phyloP scores from a whole-genome alignment of 495 filamentous ascomycete species.

The Lophiostoma macrostomum region DNA sequence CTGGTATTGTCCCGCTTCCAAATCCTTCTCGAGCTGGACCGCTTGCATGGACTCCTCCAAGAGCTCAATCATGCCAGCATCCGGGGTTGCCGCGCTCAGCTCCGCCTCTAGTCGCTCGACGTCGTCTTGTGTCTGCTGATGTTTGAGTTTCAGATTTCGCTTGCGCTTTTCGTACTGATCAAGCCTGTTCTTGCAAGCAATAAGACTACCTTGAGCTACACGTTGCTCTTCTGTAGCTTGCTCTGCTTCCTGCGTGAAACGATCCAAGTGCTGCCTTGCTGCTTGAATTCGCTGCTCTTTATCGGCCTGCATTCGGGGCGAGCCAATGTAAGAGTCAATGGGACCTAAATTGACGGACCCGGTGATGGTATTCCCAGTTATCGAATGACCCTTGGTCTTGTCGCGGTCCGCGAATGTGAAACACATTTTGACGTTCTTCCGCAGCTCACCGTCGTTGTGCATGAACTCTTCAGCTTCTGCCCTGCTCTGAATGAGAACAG shows the following conservation, averaged over 20 bases:
- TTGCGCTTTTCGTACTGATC: slow-evolving; percentile 45
- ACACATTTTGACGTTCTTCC: slow-evolving; percentile 70
- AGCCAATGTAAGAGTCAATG: slow-evolving; percentile 49
- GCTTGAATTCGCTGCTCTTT: slow-evolving; percentile 55
- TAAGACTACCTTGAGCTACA: slow-evolving; percentile 25
- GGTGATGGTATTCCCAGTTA: slow-evolving; percentile 35
- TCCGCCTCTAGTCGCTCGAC: slow-evolving; percentile 58
- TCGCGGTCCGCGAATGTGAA: slow-evolving; percentile 59
- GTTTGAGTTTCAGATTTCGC: slow-evolving; percentile 51
- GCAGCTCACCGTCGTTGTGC: slow-evolving; percentile 45
- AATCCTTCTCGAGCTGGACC: slow-evolving; percentile 48
- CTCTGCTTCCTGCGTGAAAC: slow-evolving; percentile 32
- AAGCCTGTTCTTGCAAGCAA: slow-evolving; percentile 45
- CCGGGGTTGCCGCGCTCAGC: slow-evolving; percentile 56
- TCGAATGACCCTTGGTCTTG: slow-evolving; percentile 52
- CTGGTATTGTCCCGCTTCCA: slow-evolving; percentile 49
- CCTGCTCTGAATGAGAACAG: slow-evolving; percentile 67
- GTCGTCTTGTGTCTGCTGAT: slow-evolving; percentile 57
- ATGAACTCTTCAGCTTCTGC: slow-evolving; percentile 66
- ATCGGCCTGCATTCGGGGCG: slow-evolving; percentile 79
- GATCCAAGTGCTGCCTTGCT: slow-evolving; percentile 40
- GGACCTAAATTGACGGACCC: slow-evolving; percentile 42
- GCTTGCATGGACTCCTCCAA: slow-evolving; percentile 55
- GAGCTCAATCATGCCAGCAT: slow-evolving; percentile 60
- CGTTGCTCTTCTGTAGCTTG: slow-evolving; percentile 22